Conservation (phyloP, 169 alveolate species). For the Cystoisospora suis region DNA sequence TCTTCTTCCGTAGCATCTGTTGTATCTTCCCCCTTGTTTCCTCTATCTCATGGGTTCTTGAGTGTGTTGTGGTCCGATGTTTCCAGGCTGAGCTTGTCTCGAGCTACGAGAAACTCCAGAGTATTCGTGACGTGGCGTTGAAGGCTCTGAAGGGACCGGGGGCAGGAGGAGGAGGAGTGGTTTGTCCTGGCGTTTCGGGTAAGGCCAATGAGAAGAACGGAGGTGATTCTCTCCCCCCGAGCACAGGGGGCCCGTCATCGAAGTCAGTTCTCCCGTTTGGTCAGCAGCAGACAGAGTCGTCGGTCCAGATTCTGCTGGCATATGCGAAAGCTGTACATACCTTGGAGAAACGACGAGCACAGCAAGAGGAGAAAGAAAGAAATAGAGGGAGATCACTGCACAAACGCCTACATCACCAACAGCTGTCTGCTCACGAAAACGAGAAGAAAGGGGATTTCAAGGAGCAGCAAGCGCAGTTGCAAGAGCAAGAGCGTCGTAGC, state of each 20-base stretch:
- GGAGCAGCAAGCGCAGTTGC: not conserved
- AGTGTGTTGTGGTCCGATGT: no score
- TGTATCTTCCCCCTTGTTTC: no score
- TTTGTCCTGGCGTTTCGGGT: no score
- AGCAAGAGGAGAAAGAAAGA: not conserved
- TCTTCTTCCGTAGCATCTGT: not conserved
- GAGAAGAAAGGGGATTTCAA: not conserved
- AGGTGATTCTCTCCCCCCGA: no score
- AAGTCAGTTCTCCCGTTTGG: no score
- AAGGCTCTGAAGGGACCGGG: constrained; percentile 6
- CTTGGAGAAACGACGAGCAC: not conserved
- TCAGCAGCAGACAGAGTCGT: no score
- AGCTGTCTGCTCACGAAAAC: not conserved
- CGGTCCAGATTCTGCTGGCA: constrained; percentile 29
- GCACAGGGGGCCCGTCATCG: no score
- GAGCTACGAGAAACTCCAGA: not conserved
- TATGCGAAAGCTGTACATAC: not conserved
- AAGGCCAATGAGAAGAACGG: not conserved
- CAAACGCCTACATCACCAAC: no score
- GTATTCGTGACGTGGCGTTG: not conserved
- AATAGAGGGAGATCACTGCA: not conserved
- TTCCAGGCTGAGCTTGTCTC: not conserved
- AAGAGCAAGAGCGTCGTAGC: not conserved
- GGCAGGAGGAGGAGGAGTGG: not conserved
- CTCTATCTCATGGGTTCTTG: no score